phyloP scores from a whole-genome alignment of 768 basidiomycete species.

The Polyporus arcularius region DNA sequence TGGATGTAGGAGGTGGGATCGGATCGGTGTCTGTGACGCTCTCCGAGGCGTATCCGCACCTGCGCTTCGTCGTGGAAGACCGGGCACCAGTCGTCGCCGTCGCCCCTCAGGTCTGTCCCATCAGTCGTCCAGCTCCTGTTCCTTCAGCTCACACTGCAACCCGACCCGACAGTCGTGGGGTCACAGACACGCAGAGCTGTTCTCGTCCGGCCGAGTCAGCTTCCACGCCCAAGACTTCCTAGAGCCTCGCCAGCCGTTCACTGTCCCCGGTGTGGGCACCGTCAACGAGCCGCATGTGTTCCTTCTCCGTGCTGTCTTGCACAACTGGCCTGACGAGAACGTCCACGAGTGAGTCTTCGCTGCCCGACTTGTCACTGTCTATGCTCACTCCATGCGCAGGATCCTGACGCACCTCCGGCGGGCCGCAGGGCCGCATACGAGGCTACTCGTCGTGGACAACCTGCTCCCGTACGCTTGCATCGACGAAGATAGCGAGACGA shows the following conservation, averaged over 20 bases:
- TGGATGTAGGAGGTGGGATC: conserved; percentile 17
- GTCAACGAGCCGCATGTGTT: conserved; percentile 3
- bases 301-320: conserved; percentile 11
- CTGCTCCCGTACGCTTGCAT: background rate
- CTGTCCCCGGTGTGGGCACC: conserved; percentile 4
- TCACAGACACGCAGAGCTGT: background rate
- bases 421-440: background rate
- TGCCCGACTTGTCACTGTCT: no score
- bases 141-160: background rate
- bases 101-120: conserved; percentile 27
- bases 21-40: conserved; percentile 10
- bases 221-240: conserved; percentile 16
- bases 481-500: background rate
- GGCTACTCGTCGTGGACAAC: background rate
- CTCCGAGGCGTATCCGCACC: conserved; percentile 8
- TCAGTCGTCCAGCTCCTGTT: background rate
- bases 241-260: conserved; percentile 5
- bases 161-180: conserved; percentile 3
- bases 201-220: conserved; percentile 6
- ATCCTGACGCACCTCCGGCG: conserved; percentile 10
- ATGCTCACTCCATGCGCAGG: background rate
- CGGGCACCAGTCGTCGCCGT: conserved; percentile 30
- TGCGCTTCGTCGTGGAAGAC: conserved; percentile 17
- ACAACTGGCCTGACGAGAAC: conserved; percentile 15
- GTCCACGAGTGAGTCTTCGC: background rate